phyloP scores from a whole-genome alignment of 805 yeast genomes.

The Dipodascus geniculatus region DNA sequence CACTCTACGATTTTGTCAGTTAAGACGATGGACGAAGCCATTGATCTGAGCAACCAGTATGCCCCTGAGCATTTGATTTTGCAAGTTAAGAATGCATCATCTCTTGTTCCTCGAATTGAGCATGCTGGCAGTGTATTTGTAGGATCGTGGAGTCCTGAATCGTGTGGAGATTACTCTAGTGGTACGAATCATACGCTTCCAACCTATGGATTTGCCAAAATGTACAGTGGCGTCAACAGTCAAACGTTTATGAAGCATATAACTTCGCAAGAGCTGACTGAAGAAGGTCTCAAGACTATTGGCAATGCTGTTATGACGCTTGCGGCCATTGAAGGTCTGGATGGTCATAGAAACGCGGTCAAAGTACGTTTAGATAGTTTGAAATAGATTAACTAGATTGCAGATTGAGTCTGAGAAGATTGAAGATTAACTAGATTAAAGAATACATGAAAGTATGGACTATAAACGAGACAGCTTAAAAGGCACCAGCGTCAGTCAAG shows the following conservation, averaged over 20 bases:
- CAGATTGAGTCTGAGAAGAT: no score
- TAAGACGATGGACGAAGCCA: constrained; percentile 62
- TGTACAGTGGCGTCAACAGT: constrained; percentile 95
- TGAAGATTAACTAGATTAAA: no score
- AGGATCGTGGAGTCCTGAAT: constrained; percentile 93
- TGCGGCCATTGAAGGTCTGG: constrained; percentile 93
- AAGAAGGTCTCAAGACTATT: constrained; percentile 72
- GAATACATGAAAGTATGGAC: no score
- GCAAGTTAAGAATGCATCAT: constrained; percentile 71
- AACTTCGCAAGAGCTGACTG: constrained; percentile 83
- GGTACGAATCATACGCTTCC: constrained; percentile 99
- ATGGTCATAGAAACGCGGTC: constrained; percentile 95
- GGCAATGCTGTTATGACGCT: constrained; percentile 96
- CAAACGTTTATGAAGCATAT: constrained; percentile 91
- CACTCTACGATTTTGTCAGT: constrained; percentile 80
- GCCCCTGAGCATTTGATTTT: constrained; percentile 97
- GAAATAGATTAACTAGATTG: background rate
- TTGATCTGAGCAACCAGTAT: constrained; percentile 75
- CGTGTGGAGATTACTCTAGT: constrained; percentile 95
- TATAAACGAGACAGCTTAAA: no score
- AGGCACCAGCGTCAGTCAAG: constrained; percentile 14
- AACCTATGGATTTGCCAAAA: constrained; percentile 95
- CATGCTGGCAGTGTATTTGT: constrained; percentile 96
- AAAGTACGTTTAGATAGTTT: constrained; percentile 78
- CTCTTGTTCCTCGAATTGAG: constrained; percentile 60